These are phyloP conservation scores for Aphanocladium album DNA, from an alignment of 2,329 filamentous ascomycete species.

Conservation along the genomic window DNA sequence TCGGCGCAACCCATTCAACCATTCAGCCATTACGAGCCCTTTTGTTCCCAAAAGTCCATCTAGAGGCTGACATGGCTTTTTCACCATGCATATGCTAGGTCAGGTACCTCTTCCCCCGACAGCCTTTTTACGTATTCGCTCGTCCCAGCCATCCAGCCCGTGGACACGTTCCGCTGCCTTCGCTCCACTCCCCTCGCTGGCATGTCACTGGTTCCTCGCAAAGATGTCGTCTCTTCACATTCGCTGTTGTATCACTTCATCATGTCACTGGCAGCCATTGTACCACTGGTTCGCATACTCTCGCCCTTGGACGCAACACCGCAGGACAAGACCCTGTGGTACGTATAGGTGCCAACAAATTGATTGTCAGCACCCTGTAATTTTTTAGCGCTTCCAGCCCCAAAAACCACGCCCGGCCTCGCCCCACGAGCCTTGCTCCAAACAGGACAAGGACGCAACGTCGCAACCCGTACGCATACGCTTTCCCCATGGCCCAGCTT, in stretches of 20 bases:
- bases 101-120: neutral
- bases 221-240: too few species aligned
- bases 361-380: neutral
- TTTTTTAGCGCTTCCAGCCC: neutral
- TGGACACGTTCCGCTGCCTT: neutral
- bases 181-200: neutral
- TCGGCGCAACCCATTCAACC: neutral
- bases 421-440: conserved; percentile 2
- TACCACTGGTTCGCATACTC: too few species aligned
- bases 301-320: too few species aligned
- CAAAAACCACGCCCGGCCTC: neutral
- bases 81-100: neutral
- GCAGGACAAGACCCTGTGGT: too few species aligned
- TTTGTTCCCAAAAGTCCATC: neutral
- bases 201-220: neutral
- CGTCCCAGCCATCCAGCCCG: neutral
- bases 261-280: too few species aligned
- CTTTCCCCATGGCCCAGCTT: neutral
- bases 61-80: conserved; percentile 2
- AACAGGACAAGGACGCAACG: neutral
- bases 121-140: neutral
- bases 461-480: neutral
- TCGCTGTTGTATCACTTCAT: too few species aligned
- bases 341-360: too few species aligned
- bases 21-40: neutral